Evolutionary conservation across 768 basidiomycete genomes (phyloP).

Genomic region (Butyriboletus loyo): DNA sequence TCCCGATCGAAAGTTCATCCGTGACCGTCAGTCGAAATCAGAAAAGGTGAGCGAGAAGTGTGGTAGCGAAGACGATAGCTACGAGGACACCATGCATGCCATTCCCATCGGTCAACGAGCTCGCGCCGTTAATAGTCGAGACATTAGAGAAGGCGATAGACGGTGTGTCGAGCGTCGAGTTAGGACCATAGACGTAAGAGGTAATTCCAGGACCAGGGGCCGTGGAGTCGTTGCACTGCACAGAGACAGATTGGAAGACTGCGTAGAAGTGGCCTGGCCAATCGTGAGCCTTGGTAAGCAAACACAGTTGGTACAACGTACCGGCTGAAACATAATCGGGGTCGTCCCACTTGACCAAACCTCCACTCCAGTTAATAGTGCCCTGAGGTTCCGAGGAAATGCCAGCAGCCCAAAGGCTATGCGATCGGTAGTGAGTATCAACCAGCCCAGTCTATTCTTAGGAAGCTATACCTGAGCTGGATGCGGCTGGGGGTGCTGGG

Average conservation of each 20-base stretch:
- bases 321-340: slow-evolving; percentile 72
- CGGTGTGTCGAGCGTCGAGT: slow-evolving; percentile 51
- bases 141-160: slow-evolving; percentile 56
- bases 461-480: slow-evolving; percentile 61
- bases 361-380: slow-evolving; percentile 77
- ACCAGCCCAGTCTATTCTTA: not conserved
- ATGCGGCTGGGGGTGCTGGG: slow-evolving; percentile 79
- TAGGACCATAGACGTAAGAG: slow-evolving; percentile 63
- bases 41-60: slow-evolving; percentile 18
- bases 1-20: not conserved
- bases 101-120: slow-evolving; percentile 4
- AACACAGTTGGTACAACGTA: slow-evolving; percentile 15
- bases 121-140: slow-evolving; percentile 46
- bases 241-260: slow-evolving; percentile 54
- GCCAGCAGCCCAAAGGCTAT: slow-evolving; percentile 79
- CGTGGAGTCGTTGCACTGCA: slow-evolving; percentile 58
- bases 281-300: not conserved
- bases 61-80: slow-evolving; percentile 9
- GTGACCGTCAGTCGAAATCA: slow-evolving; percentile 11
- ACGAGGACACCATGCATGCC: slow-evolving; percentile 12
- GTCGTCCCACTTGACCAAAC: slow-evolving; percentile 78
- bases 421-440: slow-evolving; percentile 2
- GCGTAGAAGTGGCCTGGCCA: slow-evolving; percentile 65
- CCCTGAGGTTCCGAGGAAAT: slow-evolving; percentile 58
- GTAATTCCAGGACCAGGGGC: slow-evolving; percentile 45